These are phyloP conservation scores for Podospora tetraspora DNA, from an alignment of 495 filamentous ascomycete genomes.

Conservation along the genomic window DNA sequence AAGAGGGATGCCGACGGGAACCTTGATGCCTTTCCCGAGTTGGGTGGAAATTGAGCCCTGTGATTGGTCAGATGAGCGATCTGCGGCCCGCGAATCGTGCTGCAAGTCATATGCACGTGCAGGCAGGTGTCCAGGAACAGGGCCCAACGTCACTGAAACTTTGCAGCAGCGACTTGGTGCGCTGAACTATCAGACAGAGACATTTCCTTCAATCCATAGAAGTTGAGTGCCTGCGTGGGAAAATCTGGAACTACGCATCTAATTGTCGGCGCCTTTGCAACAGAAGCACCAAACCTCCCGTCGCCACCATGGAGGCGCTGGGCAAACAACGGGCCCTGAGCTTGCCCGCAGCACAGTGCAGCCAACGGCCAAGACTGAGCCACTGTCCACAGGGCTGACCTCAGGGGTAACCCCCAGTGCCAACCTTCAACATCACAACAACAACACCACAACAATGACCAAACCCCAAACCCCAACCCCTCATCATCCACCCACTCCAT, in stretches of 20 bases:
- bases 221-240: not conserved
- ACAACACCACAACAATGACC: not conserved
- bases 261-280: not conserved
- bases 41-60: not conserved
- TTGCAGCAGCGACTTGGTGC: not conserved
- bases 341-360: not conserved
- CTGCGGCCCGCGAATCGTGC: not conserved
- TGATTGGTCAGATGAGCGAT: constrained; percentile 3
- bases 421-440: not conserved
- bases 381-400: not conserved
- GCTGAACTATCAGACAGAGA: not conserved
- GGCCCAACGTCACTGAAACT: not conserved
- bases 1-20: not conserved
- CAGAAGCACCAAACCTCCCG: not conserved
- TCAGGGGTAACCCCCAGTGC: not conserved
- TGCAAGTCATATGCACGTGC: not conserved
- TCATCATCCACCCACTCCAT: constrained; percentile 24
- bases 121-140: not conserved
- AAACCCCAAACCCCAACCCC: not conserved
- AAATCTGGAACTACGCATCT: not conserved
- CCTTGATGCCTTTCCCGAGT: constrained; percentile 9
- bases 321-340: not conserved
- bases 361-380: not conserved
- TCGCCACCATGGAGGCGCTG: too few relatives aligned
- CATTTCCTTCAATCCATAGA: not conserved